Conservation (phyloP, 2,329 filamentous ascomycete species). For the Endocalyx cinctus region DNA sequence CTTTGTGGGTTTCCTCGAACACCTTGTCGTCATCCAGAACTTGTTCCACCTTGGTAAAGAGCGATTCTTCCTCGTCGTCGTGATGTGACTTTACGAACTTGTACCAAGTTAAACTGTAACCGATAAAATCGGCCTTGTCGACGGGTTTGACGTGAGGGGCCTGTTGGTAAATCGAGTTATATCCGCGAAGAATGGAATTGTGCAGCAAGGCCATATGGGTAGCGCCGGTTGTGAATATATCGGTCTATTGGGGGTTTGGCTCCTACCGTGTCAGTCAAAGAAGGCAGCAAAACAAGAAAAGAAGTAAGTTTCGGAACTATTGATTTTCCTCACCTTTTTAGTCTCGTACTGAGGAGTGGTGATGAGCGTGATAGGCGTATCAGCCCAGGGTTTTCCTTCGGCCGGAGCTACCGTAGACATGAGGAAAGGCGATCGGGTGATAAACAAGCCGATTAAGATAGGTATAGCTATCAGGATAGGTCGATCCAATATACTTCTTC, state of each 20-base stretch:
- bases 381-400: slow-evolving; percentile 42
- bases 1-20: slow-evolving; percentile 48
- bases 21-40: slow-evolving; percentile 46
- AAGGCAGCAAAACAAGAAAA: background rate
- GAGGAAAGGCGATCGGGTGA: slow-evolving; percentile 33
- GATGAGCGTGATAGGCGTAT: slow-evolving; percentile 50
- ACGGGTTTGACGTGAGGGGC: slow-evolving; percentile 44
- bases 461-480: slow-evolving; percentile 29
- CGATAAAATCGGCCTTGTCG: slow-evolving; percentile 54
- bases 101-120: slow-evolving; percentile 54
- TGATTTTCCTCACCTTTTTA: slow-evolving; percentile 36
- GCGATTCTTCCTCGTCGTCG: slow-evolving; percentile 52
- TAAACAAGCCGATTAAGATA: slow-evolving; percentile 30
- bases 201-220: slow-evolving; percentile 59
- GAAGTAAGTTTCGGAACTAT: no score
- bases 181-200: slow-evolving; percentile 59
- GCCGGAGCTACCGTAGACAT: slow-evolving; percentile 31
- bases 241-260: slow-evolving; percentile 35
- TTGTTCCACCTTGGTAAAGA: slow-evolving; percentile 52
- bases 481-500: slow-evolving; percentile 20
- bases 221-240: slow-evolving; percentile 54
- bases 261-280: background rate
- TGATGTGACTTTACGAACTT: slow-evolving; percentile 57
- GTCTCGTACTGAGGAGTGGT: slow-evolving; percentile 49
- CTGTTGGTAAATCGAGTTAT: slow-evolving; percentile 60